These are phyloP conservation scores for Trichoderma virens DNA, from an alignment of 495 filamentous ascomycete genomes.

Conservation along the genomic window DNA sequence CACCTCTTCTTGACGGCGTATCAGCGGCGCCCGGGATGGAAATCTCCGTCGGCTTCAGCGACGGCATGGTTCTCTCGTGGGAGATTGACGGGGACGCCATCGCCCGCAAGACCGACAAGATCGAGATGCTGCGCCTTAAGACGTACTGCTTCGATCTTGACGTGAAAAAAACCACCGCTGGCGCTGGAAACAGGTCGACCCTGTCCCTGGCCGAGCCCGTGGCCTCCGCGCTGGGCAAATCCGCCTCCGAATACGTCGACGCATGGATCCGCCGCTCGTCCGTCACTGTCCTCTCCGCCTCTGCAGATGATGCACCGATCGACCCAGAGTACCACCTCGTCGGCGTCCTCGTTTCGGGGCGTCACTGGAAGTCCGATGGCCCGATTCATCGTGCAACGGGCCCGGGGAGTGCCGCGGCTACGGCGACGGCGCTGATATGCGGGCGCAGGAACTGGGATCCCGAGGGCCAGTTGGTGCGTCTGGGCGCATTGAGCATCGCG, in stretches of 20 bases:
- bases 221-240: background rate
- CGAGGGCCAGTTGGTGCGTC: background rate
- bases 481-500: conserved; percentile 4
- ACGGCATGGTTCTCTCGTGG: conserved; percentile 5
- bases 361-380: conserved; percentile 1
- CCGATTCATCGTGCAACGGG: background rate
- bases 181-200: no score
- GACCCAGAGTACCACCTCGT: conserved; percentile 7
- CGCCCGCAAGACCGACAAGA: background rate
- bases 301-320: background rate
- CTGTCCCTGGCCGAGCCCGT: background rate
- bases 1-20: background rate
- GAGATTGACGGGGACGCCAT: conserved; percentile 10
- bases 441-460: background rate
- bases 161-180: background rate
- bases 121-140: conserved; percentile 6
- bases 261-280: conserved; percentile 4
- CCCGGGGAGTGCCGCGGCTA: background rate
- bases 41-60: conserved; percentile 9
- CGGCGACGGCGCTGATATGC: background rate
- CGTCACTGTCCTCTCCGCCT: background rate
- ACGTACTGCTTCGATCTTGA: background rate
- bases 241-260: background rate
- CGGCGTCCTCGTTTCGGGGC: background rate
- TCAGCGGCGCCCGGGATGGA: conserved; percentile 6